Evolutionary conservation across 2,329 filamentous ascomycete genomes (phyloP).

Genomic region (Paracoccidioides lutzii): DNA sequence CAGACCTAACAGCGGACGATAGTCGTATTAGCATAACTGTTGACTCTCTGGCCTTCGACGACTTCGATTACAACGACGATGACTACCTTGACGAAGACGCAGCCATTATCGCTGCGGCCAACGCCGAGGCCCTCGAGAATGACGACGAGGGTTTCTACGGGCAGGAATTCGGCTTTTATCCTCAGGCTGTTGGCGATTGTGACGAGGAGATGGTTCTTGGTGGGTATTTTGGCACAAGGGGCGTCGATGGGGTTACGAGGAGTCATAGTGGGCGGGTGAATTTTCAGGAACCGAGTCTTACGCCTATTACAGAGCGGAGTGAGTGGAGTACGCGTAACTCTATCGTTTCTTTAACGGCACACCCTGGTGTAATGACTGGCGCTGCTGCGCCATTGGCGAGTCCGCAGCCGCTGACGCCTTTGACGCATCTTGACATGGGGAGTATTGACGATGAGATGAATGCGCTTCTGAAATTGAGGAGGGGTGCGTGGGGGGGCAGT

Average conservation of each 20-base stretch:
- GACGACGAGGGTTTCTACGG: conserved; percentile 93
- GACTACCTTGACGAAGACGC: conserved; percentile 66
- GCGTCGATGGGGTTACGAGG: conserved; percentile 47
- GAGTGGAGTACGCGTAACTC: conserved; percentile 95
- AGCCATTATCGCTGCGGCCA: conserved; percentile 78
- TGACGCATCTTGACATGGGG: conserved; percentile 59
- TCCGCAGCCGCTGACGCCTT: conserved; percentile 38
- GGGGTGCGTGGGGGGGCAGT: conserved; percentile 68
- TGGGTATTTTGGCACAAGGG: conserved; percentile 75
- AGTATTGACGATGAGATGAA: conserved; percentile 57
- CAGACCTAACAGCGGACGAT: conserved; percentile 38
- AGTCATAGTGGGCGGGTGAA: conserved; percentile 60
- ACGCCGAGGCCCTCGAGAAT: conserved; percentile 81
- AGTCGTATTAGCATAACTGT: conserved; percentile 37
- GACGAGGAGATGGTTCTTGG: conserved; percentile 57
- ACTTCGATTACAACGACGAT: conserved; percentile 44
- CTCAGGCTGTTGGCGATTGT: conserved; percentile 36
- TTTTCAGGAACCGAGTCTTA: conserved; percentile 78
- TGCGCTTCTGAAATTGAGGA: conserved; percentile 58
- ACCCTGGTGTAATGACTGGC: conserved; percentile 22
- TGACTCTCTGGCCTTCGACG: conserved; percentile 30
- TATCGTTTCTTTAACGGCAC: conserved; percentile 58
- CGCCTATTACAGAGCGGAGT: conserved; percentile 88
- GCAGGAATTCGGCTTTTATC: conserved; percentile 93
- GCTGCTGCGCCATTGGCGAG: conserved; percentile 43